Percentiles rank a stretch among this genome's conserved stretches.
These are phyloP conservation scores for Metschnikowia kunwiensis DNA, from an alignment of 805 yeast genomes.

Conservation along the genomic window DNA sequence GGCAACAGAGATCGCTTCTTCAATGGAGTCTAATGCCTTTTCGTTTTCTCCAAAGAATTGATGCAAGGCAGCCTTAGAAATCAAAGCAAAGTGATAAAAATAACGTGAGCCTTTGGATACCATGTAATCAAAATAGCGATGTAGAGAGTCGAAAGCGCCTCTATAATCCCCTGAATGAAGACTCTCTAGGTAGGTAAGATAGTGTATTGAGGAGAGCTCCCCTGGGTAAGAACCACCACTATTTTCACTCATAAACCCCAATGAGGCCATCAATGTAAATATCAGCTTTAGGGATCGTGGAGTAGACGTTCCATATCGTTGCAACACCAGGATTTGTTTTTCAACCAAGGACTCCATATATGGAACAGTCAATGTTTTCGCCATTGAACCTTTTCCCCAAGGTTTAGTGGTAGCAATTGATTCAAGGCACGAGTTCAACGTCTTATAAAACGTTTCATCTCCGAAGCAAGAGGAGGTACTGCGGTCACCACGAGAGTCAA, in stretches of 20 bases:
- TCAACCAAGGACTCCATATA: slow-evolving; percentile 42
- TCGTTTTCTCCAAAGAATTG: slow-evolving; percentile 62
- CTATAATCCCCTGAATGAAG: slow-evolving; percentile 60
- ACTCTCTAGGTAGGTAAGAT: slow-evolving; percentile 58
- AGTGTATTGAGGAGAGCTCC: slow-evolving; percentile 39
- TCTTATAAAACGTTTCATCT: too few relatives aligned
- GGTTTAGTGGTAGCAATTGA: too few relatives aligned
- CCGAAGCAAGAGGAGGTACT: too few relatives aligned
- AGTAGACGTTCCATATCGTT: slow-evolving; percentile 21
- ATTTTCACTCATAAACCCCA: not conserved
- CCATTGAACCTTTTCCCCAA: too few relatives aligned
- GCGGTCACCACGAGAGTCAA: too few relatives aligned
- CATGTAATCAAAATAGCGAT: slow-evolving; percentile 71
- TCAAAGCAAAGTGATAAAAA: slow-evolving; percentile 73
- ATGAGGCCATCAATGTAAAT: slow-evolving; percentile 4
- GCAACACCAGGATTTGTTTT: slow-evolving; percentile 52
- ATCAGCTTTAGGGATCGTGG: slow-evolving; percentile 3
- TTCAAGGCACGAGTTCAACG: too few relatives aligned
- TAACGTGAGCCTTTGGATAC: slow-evolving; percentile 60
- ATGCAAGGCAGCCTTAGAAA: slow-evolving; percentile 69
- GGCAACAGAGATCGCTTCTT: slow-evolving; percentile 85
- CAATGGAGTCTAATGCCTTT: slow-evolving; percentile 74
- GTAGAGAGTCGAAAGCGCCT: slow-evolving; percentile 48
- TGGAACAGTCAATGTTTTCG: too few relatives aligned
- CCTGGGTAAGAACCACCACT: not conserved